phyloP scores from a whole-genome alignment of 305 asterid species.

The Coffea humblotiana region DNA sequence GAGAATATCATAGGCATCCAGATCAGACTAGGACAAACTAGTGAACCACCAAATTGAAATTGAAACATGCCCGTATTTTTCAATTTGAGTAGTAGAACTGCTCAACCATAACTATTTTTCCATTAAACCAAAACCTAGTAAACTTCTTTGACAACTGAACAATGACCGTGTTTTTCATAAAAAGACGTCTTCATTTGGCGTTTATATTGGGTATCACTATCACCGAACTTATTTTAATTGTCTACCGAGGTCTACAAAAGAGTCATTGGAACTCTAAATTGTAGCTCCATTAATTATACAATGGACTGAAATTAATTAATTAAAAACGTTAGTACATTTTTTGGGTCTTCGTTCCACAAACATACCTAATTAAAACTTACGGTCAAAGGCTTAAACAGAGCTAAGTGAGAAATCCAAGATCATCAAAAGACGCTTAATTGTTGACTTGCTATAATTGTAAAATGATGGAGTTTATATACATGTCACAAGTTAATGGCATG shows the following conservation, averaged over 20 bases:
- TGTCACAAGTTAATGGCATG: not conserved
- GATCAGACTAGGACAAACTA: too few species aligned
- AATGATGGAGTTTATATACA: too few species aligned
- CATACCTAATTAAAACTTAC: not conserved
- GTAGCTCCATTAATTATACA: not conserved
- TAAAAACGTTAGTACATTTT: not conserved
- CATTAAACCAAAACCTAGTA: too few species aligned
- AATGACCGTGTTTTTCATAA: not conserved
- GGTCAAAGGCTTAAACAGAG: not conserved
- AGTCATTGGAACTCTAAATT: not conserved
- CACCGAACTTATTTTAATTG: not conserved
- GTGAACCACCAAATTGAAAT: too few species aligned
- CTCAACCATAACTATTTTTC: too few species aligned
- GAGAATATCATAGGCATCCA: too few species aligned
- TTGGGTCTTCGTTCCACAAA: not conserved
- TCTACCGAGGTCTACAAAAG: not conserved
- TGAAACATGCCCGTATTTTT: too few species aligned
- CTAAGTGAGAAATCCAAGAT: slow-evolving; percentile 7
- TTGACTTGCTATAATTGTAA: slow-evolving; percentile 5
- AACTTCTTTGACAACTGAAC: too few species aligned
- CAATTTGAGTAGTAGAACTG: too few species aligned
- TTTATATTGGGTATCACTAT: too few species aligned
- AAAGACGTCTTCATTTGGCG: not conserved
- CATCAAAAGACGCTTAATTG: not conserved
- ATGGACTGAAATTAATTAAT: not conserved